Evolutionary conservation across 75 land plant genomes (phyloP).

Genomic region (Sequoia sempervirens): DNA sequence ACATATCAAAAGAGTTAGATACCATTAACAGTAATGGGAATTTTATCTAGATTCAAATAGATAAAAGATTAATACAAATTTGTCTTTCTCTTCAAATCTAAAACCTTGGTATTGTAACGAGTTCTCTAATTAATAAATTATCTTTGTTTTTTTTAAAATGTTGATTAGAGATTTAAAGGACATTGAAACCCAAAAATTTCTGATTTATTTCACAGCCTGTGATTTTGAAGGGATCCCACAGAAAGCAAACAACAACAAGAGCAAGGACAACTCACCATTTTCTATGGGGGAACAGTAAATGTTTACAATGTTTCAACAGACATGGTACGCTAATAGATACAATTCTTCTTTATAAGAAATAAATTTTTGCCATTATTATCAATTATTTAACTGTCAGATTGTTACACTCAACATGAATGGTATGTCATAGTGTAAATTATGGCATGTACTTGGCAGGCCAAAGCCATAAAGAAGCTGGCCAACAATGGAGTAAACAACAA

Average conservation of each 20-base stretch:
- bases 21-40: no score
- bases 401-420: neutral
- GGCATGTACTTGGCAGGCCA: neutral
- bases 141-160: no score
- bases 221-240: neutral
- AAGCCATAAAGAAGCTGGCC: neutral
- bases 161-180: no score
- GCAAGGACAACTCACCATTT: neutral
- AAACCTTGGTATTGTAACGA: no score
- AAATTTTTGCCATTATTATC: neutral
- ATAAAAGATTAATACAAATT: no score
- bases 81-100: no score
- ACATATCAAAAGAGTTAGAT: no score
- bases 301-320: conserved; percentile 3
- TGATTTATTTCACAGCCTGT: neutral
- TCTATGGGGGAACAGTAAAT: neutral
- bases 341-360: no score
- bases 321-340: neutral
- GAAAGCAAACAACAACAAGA: neutral
- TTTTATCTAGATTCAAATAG: no score
- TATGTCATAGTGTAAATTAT: neutral
- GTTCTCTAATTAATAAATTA: no score
- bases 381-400: neutral
- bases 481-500: neutral
- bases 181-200: neutral